phyloP scores from a whole-genome alignment of 352 stramenopile species.

The Pythium dissimile region DNA sequence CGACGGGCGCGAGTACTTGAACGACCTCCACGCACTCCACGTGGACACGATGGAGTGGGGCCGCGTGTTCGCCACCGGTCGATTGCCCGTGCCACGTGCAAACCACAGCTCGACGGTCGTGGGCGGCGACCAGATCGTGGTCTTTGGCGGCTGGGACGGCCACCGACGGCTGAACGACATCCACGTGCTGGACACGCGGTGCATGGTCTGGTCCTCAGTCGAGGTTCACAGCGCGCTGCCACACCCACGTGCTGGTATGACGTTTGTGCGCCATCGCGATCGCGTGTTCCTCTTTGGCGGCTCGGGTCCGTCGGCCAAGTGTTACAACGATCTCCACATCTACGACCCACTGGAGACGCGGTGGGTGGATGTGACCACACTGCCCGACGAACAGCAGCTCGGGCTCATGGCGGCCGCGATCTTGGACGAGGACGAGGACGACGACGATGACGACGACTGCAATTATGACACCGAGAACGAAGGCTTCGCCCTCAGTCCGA shows the following conservation, averaged over 20 bases:
- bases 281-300: slow-evolving; percentile 95
- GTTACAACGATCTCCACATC: slow-evolving; percentile 95
- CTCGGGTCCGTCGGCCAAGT: slow-evolving; percentile 90
- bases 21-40: slow-evolving; percentile 93
- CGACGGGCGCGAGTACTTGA: slow-evolving; percentile 94
- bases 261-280: slow-evolving; percentile 89
- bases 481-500: slow-evolving; percentile 24
- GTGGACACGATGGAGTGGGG: slow-evolving; percentile 88
- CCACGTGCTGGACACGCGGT: slow-evolving; percentile 91
- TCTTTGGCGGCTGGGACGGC: slow-evolving; percentile 96
- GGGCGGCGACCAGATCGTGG: slow-evolving; percentile 74
- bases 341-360: slow-evolving; percentile 65
- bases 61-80: slow-evolving; percentile 69
- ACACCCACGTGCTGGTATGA: slow-evolving; percentile 93
- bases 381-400: slow-evolving; percentile 63
- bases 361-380: slow-evolving; percentile 38
- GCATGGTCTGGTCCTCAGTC: slow-evolving; percentile 86
- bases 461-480: slow-evolving; percentile 30
- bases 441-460: slow-evolving; percentile 41
- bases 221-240: slow-evolving; percentile 54
- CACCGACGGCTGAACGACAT: slow-evolving; percentile 94
- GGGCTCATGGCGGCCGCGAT: slow-evolving; percentile 49
- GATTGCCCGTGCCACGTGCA: slow-evolving; percentile 82
- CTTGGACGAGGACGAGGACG: slow-evolving; percentile 28
- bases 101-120: slow-evolving; percentile 95